Percentiles rank a stretch among this genome's conserved stretches.
These are phyloP conservation scores for Centella asiatica DNA, from an alignment of 129 eudicot genomes.

Conservation along the genomic window DNA sequence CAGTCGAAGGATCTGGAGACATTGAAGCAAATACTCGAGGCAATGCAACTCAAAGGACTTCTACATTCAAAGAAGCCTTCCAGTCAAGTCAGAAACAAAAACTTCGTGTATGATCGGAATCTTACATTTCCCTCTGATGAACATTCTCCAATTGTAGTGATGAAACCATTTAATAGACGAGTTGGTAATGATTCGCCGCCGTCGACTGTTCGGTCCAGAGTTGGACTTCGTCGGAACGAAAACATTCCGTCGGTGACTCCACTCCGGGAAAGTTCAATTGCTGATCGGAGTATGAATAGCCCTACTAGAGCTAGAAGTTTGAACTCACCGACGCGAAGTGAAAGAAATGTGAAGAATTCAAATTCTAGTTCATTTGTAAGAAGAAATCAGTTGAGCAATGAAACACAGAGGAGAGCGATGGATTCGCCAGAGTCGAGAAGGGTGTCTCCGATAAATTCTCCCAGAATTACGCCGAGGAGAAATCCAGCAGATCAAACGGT, in stretches of 20 bases:
- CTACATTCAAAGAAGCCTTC: constrained; percentile 40
- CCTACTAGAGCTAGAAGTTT: constrained; percentile 32
- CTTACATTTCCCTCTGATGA: constrained; percentile 28
- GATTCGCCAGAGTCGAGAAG: constrained; percentile 24
- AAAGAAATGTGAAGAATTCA: constrained; percentile 32
- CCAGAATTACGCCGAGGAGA: constrained; percentile 41
- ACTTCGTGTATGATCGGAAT: constrained; percentile 39
- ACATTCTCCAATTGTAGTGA: constrained; percentile 40
- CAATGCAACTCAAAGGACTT: constrained; percentile 85
- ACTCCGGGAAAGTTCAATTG: constrained; percentile 27
- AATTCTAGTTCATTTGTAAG: constrained; percentile 50
- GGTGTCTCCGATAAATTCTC: constrained; percentile 44
- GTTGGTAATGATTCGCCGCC: constrained; percentile 21
- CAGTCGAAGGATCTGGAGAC: constrained; percentile 59
- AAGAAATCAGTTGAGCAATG: constrained; percentile 45
- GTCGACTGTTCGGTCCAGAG: constrained; percentile 5
- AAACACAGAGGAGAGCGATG: constrained; percentile 40
- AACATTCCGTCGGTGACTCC: constrained; percentile 43
- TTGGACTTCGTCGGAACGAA: constrained; percentile 24
- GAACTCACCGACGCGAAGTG: constrained; percentile 35
- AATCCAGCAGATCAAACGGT: constrained; percentile 24
- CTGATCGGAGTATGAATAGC: constrained; percentile 40
- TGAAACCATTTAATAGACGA: constrained; percentile 38
- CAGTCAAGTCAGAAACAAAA: constrained; percentile 27
- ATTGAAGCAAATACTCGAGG: constrained; percentile 83